Evolutionary conservation across 371 early-diverging fungal species (phyloP).

Genomic region (Sporodiniella umbellata): DNA sequence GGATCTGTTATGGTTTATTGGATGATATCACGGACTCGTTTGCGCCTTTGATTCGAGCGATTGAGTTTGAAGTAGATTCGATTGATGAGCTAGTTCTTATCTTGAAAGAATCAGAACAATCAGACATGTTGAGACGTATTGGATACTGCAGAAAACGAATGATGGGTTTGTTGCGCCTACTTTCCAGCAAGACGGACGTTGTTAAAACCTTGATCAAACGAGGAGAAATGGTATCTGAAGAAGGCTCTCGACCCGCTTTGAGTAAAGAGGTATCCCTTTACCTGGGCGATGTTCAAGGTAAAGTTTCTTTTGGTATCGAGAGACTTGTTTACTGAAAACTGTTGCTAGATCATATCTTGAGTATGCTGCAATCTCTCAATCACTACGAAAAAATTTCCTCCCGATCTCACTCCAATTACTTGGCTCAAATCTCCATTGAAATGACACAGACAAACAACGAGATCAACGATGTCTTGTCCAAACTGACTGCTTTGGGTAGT

Average conservation of each 20-base stretch:
- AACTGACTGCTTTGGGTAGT: slow-evolving; percentile 87
- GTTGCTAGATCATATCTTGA: slow-evolving; percentile 82
- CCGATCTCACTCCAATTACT: slow-evolving; percentile 90
- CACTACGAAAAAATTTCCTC: slow-evolving; percentile 92
- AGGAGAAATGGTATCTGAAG: slow-evolving; percentile 50
- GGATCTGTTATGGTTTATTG: slow-evolving; percentile 87
- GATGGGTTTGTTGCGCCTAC: slow-evolving; percentile 68
- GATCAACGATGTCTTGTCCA: slow-evolving; percentile 88
- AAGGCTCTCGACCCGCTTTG: slow-evolving; percentile 36
- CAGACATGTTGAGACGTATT: slow-evolving; percentile 86
- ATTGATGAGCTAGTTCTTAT: slow-evolving; percentile 91
- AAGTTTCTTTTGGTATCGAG: background rate
- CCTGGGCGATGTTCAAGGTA: slow-evolving; percentile 88
- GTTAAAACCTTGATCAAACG: slow-evolving; percentile 78
- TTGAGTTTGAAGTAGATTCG: slow-evolving; percentile 88
- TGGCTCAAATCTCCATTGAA: slow-evolving; percentile 96
- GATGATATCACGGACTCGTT: slow-evolving; percentile 87
- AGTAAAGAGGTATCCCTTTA: slow-evolving; percentile 74
- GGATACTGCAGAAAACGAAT: slow-evolving; percentile 81
- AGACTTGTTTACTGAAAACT: too few relatives aligned
- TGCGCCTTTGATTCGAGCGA: slow-evolving; percentile 71
- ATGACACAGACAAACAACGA: slow-evolving; percentile 91
- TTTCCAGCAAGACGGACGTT: slow-evolving; percentile 81
- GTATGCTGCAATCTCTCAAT: slow-evolving; percentile 84
- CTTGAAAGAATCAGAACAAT: slow-evolving; percentile 81